Percentiles rank a stretch among this genome's conserved stretches.
phyloP scores from a whole-genome alignment of 176 grass and related monocot species.

The Aechmea fasciata region DNA sequence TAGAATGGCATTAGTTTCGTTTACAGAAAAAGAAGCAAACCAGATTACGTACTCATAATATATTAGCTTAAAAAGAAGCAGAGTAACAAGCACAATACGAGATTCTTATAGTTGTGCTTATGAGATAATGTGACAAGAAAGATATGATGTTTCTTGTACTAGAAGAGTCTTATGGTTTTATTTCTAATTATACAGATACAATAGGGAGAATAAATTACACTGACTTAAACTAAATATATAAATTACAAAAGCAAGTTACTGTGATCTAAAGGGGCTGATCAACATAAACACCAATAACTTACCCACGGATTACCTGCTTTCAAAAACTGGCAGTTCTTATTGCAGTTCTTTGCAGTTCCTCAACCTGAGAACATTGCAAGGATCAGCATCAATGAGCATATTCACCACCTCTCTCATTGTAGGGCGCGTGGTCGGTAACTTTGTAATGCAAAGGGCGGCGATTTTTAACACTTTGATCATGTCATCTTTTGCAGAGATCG shows the following conservation, averaged over 20 bases:
- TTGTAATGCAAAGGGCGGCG: conserved; percentile 55
- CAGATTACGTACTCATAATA: no score
- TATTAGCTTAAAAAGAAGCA: no score
- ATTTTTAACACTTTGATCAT: conserved; percentile 70
- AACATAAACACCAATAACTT: neutral
- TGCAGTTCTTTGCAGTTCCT: conserved; percentile 12
- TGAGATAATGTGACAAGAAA: no score
- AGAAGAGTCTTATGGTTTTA: no score
- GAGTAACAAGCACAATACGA: no score
- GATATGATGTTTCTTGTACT: no score
- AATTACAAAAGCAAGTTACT: neutral
- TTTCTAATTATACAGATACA: no score
- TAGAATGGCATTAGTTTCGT: no score
- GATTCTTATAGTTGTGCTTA: no score
- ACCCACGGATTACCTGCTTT: neutral
- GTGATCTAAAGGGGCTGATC: neutral
- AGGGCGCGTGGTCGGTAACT: conserved; percentile 40
- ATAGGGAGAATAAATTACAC: no score
- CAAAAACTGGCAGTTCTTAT: conserved; percentile 38
- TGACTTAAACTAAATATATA: no score
- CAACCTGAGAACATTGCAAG: conserved; percentile 17
- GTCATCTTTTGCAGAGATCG: conserved; percentile 31
- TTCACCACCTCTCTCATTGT: conserved; percentile 88
- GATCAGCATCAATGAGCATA: conserved; percentile 54
- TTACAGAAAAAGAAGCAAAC: no score